A percentile compares a stretch with the other conserved stretches of the same genome.
Evolutionary conservation across 1,284 basidiomycete genomes (phyloP).

Genomic region (Volvariella surrecta): DNA sequence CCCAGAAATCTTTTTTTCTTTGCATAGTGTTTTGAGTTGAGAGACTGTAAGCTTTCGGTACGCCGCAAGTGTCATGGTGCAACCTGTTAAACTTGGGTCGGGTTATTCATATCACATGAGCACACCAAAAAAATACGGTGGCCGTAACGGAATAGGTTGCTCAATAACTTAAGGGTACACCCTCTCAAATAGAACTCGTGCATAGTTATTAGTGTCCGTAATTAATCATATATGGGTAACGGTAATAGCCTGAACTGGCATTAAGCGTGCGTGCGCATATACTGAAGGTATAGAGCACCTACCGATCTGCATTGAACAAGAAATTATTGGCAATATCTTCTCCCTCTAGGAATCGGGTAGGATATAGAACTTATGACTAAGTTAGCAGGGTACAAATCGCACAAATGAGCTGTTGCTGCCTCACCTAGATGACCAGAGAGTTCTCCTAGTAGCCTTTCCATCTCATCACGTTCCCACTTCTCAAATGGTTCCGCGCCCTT

Average conservation of each 20-base stretch:
- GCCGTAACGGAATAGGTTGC: too few species aligned
- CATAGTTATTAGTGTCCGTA: not conserved
- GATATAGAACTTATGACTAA: conserved; percentile 58
- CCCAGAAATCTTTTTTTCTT: conserved; percentile 46
- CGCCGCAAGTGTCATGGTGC: not conserved
- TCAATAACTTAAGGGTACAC: too few species aligned
- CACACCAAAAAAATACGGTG: too few species aligned
- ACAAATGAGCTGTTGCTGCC: too few species aligned
- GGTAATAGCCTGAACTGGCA: conserved; percentile 30
- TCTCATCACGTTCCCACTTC: conserved; percentile 78
- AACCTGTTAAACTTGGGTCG: too few species aligned
- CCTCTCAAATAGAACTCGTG: too few species aligned
- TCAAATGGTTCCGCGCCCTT: conserved; percentile 66
- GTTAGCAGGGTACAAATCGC: too few species aligned
- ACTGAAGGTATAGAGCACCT: conserved; percentile 5
- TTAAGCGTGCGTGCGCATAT: conserved; percentile 1
- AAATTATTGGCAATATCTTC: conserved; percentile 86
- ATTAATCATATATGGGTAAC: conserved; percentile 24
- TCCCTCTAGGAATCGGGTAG: conserved; percentile 78
- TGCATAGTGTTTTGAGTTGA: conserved; percentile 59
- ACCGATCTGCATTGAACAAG: conserved; percentile 84
- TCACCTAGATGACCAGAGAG: conserved; percentile 80
- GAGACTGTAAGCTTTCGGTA: conserved; percentile 40
- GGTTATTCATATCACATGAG: too few species aligned
- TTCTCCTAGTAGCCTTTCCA: conserved; percentile 75